A percentile compares a stretch with the other conserved stretches of the same genome.
Conservation (phyloP, 108 stramenopile genomes). For the Schizochytrium sp. region DNA sequence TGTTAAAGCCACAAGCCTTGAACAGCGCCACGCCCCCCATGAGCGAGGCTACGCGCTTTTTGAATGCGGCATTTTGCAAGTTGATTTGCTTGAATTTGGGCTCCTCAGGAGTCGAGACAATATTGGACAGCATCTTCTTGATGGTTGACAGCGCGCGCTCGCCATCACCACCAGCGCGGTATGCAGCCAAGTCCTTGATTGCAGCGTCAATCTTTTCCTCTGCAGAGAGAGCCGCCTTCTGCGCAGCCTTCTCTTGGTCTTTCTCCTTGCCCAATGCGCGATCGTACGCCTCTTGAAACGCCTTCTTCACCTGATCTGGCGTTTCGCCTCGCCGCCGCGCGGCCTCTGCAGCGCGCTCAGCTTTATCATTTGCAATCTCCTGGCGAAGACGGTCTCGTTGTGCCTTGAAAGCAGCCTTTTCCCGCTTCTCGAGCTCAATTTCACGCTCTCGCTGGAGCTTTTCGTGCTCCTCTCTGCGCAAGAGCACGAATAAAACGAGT, state of each 20-base stretch:
- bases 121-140: conserved; percentile 37
- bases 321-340: conserved; percentile 30
- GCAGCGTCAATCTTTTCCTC: conserved; percentile 29
- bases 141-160: conserved; percentile 38
- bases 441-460: conserved; percentile 30
- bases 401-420: conserved; percentile 23
- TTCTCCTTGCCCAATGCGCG: not conserved
- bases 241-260: not conserved
- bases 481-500: not conserved
- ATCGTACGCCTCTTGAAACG: not conserved
- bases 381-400: conserved; percentile 41
- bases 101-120: conserved; percentile 33
- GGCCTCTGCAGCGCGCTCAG: conserved; percentile 36
- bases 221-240: not conserved
- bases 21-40: conserved; percentile 23
- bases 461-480: conserved; percentile 40
- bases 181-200: conserved; percentile 27
- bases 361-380: conserved; percentile 51
- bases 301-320: not conserved
- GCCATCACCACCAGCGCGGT: conserved; percentile 43
- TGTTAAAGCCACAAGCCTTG: conserved; percentile 29
- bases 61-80: conserved; percentile 46
- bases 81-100: conserved; percentile 45
- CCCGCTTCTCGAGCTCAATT: conserved; percentile 23
- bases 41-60: conserved; percentile 29